Conservation (phyloP, 2,329 filamentous ascomycete species). For the Dactylellina drechsleri region DNA sequence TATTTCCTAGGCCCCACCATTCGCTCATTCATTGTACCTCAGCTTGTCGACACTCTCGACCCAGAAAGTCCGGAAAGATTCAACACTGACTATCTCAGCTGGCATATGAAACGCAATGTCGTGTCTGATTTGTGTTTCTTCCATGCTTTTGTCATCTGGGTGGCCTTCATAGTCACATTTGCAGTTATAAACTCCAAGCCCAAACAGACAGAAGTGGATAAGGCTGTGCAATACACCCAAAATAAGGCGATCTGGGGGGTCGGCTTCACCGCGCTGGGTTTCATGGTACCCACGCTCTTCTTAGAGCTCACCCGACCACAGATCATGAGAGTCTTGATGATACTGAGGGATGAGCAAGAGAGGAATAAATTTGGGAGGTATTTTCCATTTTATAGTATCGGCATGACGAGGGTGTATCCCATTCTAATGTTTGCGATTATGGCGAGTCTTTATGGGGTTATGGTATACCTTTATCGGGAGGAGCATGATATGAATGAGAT, state of each 20-base stretch:
- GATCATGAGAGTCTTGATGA: not conserved
- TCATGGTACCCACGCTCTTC: not conserved
- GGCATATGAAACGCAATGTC: slow-evolving; percentile 8
- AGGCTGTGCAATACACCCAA: not conserved
- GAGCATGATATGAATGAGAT: not conserved
- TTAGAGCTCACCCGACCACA: not conserved
- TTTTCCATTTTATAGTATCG: slow-evolving; percentile 18
- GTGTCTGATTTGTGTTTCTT: slow-evolving; percentile 3
- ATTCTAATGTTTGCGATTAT: not conserved
- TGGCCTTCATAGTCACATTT: not conserved
- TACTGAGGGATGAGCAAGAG: slow-evolving; percentile 11
- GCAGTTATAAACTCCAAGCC: not conserved
- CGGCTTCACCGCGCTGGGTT: not conserved
- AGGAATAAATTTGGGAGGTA: not conserved
- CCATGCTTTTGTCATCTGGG: not conserved
- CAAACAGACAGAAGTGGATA: not conserved
- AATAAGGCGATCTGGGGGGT: not conserved
- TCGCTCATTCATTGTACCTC: too few species aligned
- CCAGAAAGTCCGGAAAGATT: too few species aligned
- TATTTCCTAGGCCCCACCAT: too few species aligned
- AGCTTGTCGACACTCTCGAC: too few species aligned
- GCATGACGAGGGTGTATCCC: slow-evolving; percentile 11
- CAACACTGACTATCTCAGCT: not conserved
- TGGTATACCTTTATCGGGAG: not conserved
- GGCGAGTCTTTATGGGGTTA: slow-evolving; percentile 7